Base-by-base conservation (phyloP, 768 basidiomycete genomes). In the Kwoniella mangroviensis region DNA sequence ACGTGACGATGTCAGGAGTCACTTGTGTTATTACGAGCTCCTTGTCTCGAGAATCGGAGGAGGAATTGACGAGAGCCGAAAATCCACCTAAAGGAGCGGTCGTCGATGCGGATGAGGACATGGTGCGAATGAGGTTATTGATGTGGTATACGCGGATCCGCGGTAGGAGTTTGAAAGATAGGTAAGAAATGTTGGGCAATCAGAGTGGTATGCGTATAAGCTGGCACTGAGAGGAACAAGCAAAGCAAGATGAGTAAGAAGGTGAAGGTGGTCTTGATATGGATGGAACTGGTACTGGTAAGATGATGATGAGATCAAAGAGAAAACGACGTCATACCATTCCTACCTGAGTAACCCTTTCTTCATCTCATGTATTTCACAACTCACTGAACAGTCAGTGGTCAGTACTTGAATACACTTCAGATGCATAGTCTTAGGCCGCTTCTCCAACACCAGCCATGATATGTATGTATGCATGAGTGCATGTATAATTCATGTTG, bases 21-120 rank as follows among this genome's bases (percentile, higher is more conserved):
- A 84, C 75, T 65, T 81, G 68, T 63, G 81, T 68, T 65, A 84
- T 82, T 42, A 83, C 82, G 24, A 84, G 73, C 40, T 70, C 72
- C 63, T 83, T 80, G 61, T 80, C 79, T 10, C 28, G 53, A 49
- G 45, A 45, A 56, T 80, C 72, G 2, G 68, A 61, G 0, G 76
- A 75, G 10, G 63, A 57, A n/a, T 62, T 52, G 11, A 63, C 60
- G 19, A 71, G 59, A 11, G 65, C 55, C 12, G 43, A 56, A 24
- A 56, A 66, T 3, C 56, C 65, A 7, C 65, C 65, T 9, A 66
- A 22, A 34, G 65, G 28, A 45, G 65, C 55, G 15, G 65, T 56
- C 13, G 41, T 11, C 26, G 56, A 41, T 7, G 54, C 53, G 4
- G 65, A 66, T 41, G 65, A 43, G 41, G 65, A 40, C 65, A 66